Percentiles rank a stretch among this genome's conserved stretches.
Evolutionary conservation across 2,329 filamentous ascomycete species (phyloP).

Genomic region (Pseudocercospora eumusae): DNA sequence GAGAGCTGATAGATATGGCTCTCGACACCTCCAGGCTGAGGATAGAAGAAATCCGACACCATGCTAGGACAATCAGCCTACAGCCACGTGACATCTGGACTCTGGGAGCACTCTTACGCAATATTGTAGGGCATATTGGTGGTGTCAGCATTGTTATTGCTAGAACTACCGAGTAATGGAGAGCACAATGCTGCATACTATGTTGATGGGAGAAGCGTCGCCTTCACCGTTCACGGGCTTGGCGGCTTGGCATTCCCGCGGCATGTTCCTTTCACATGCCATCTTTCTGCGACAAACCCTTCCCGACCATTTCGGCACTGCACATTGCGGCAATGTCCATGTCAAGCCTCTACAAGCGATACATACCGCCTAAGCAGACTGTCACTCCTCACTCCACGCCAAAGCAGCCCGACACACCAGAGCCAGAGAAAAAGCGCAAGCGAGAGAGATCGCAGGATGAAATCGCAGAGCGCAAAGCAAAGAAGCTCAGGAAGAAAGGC

Average conservation of each 20-base stretch:
- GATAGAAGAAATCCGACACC: constrained; percentile 99
- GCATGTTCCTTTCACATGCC: not conserved
- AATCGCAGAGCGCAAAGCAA: constrained; percentile 36
- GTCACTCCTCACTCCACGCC: not conserved
- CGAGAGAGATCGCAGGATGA: constrained; percentile 36
- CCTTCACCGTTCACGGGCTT: no score
- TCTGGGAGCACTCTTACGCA: constrained; percentile 52
- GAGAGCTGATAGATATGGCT: constrained; percentile 98
- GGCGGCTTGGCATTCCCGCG: not conserved
- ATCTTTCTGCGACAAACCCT: not conserved
- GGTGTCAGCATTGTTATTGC: no score
- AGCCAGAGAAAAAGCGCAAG: constrained; percentile 37
- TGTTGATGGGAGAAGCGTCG: not conserved
- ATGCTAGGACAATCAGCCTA: constrained; percentile 62
- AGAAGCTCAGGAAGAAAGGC: constrained; percentile 38
- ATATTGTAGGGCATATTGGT: constrained; percentile 67
- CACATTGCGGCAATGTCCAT: no score
- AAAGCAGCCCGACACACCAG: not conserved
- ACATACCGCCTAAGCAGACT: constrained; percentile 46
- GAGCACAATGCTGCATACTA: not conserved
- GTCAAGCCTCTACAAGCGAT: constrained; percentile 50
- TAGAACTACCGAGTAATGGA: no score
- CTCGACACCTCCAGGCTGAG: constrained; percentile 91
- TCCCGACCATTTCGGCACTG: not conserved
- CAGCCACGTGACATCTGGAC: not conserved